Evolutionary conservation across 2,329 filamentous ascomycete species (phyloP).

Genomic region (Rugonectria rugulosa): DNA sequence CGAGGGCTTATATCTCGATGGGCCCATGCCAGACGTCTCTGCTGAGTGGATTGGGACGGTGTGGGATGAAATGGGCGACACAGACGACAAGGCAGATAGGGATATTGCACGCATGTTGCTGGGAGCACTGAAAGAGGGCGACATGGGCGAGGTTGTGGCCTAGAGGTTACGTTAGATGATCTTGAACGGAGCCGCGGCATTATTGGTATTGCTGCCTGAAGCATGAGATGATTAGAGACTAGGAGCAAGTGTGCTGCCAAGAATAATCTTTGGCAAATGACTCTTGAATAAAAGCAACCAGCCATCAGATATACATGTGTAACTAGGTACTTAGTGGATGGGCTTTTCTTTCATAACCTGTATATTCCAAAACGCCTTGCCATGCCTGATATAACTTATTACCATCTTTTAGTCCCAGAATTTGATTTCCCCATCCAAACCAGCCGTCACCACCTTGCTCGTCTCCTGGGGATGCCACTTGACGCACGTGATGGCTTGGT

Average conservation of each 20-base stretch:
- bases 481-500: constrained; percentile 82
- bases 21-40: constrained; percentile 38
- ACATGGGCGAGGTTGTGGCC: constrained; percentile 26
- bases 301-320: neutral
- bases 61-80: constrained; percentile 43
- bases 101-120: constrained; percentile 49
- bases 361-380: constrained; percentile 34
- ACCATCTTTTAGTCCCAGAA: constrained; percentile 79
- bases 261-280: neutral
- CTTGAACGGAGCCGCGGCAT: too few species aligned
- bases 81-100: constrained; percentile 42
- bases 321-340: neutral
- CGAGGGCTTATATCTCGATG: constrained; percentile 39
- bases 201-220: too few species aligned
- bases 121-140: constrained; percentile 46
- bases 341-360: constrained; percentile 20
- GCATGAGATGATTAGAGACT: too few species aligned
- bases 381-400: constrained; percentile 25
- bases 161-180: too few species aligned
- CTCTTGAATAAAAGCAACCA: neutral
- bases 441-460: constrained; percentile 90
- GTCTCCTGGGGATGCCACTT: constrained; percentile 99
- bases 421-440: constrained; percentile 85
- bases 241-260: neutral
- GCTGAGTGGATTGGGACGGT: constrained; percentile 48